Percentiles rank a stretch among this genome's conserved stretches.
These are phyloP conservation scores for Dryadomyces quercivorus DNA, from an alignment of 2,329 filamentous ascomycete species.

Conservation along the genomic window DNA sequence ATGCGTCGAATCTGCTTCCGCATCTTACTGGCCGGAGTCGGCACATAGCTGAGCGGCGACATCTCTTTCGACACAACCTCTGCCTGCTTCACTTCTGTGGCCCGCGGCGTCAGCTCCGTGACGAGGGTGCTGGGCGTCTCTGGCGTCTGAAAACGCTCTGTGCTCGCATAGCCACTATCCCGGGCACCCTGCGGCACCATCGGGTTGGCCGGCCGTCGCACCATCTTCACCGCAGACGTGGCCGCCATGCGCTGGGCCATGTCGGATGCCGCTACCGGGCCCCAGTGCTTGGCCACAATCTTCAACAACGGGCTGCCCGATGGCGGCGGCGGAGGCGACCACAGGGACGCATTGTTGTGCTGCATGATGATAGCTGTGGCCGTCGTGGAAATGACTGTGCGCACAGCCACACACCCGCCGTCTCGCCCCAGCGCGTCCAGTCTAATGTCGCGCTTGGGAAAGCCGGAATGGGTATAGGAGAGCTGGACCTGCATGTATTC, in stretches of 20 bases:
- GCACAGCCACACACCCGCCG: conserved; percentile 24
- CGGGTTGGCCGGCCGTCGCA: conserved; percentile 3
- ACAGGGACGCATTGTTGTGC: conserved; percentile 34
- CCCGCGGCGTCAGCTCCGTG: conserved; percentile 7
- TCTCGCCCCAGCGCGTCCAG: conserved; percentile 1
- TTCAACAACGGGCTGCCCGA: conserved; percentile 26
- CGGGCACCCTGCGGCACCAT: not conserved
- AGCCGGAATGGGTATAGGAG: conserved; percentile 44
- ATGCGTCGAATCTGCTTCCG: conserved; percentile 11
- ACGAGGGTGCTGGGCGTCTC: not conserved
- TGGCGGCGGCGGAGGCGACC: conserved; percentile 32
- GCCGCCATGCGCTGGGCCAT: conserved; percentile 23
- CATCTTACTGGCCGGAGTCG: conserved; percentile 8
- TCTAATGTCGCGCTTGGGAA: conserved; percentile 22
- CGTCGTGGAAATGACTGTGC: conserved; percentile 40
- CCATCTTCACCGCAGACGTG: conserved; percentile 1
- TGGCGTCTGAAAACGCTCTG: not conserved
- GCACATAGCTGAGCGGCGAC: not conserved
- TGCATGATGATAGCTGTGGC: conserved; percentile 37
- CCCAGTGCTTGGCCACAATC: conserved; percentile 38
- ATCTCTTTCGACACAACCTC: not conserved
- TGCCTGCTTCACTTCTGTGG: not conserved
- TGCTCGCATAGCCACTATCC: not conserved
- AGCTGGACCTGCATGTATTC: conserved; percentile 40
- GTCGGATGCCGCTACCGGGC: conserved; percentile 27